Evolutionary conservation across 495 filamentous ascomycete species (phyloP).

Genomic region (Platismatia glauca): DNA sequence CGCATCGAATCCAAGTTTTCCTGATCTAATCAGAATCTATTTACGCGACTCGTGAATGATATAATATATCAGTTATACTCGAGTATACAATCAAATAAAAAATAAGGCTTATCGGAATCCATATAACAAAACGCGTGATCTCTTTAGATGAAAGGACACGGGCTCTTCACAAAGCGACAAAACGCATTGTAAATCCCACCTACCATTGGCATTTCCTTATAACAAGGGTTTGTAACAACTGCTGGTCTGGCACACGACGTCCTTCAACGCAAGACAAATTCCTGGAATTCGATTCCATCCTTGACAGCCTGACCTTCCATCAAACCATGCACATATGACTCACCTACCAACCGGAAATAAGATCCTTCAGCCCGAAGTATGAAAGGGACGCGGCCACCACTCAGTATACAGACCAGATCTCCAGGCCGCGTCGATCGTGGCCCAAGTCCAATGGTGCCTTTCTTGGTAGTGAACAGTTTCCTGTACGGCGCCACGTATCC

Average conservation of each 20-base stretch:
- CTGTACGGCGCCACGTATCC: conserved; percentile 7
- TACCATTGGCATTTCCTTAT: no score
- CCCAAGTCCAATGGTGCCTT: conserved; percentile 18
- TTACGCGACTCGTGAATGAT: no score
- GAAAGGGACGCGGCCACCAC: conserved; percentile 15
- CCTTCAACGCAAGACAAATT: background rate
- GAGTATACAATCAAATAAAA: no score
- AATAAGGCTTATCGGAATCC: no score
- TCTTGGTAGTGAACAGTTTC: conserved; percentile 14
- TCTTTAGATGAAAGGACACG: no score
- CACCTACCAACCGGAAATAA: conserved; percentile 2
- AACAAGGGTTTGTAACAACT: no score
- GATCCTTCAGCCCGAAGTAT: conserved; percentile 12
- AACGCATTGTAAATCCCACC: no score
- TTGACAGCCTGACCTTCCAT: conserved; percentile 13
- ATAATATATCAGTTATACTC: no score
- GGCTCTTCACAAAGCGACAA: no score
- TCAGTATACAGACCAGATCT: conserved; percentile 20
- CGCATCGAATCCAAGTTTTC: no score
- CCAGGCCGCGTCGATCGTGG: conserved; percentile 15
- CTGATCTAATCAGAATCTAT: no score
- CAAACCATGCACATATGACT: conserved; percentile 12
- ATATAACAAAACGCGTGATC: no score
- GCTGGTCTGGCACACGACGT: background rate
- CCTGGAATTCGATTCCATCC: background rate